Conservation (phyloP, 192 early-diverging fungal species). For the Backusella liffmaniae region DNA sequence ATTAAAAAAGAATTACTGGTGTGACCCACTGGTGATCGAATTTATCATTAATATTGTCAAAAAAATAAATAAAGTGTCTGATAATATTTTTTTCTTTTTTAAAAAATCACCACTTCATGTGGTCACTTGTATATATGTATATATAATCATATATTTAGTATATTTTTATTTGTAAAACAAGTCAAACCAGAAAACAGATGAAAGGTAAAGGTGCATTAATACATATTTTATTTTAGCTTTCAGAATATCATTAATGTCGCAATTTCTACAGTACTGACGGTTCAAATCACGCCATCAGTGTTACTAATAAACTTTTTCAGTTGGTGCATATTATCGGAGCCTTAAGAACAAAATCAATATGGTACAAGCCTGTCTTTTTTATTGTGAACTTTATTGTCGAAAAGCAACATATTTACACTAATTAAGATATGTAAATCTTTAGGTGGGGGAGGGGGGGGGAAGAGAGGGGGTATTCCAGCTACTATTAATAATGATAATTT, state of each 20-base stretch:
- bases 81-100: neutral
- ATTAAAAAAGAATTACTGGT: neutral
- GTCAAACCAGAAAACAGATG: neutral
- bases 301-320: neutral
- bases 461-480: neutral
- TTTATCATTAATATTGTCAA: neutral
- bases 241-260: conserved; percentile 11
- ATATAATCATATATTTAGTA: neutral
- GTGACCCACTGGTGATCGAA: neutral
- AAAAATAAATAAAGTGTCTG: neutral
- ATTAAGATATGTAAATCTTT: conserved; percentile 1
- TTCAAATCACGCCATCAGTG: conserved; percentile 16
- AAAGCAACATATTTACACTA: neutral
- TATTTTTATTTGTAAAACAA: neutral
- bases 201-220: neutral
- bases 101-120: neutral
- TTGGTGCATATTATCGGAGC: neutral
- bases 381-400: neutral
- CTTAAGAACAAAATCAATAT: neutral
- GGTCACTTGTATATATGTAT: neutral
- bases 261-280: neutral
- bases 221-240: neutral
- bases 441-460: neutral
- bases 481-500: neutral
- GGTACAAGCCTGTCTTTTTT: neutral